A percentile compares a stretch with the other conserved stretches of the same genome.
phyloP scores from a whole-genome alignment of 1,284 basidiomycete species.

The Leccinum cinnamomeum region DNA sequence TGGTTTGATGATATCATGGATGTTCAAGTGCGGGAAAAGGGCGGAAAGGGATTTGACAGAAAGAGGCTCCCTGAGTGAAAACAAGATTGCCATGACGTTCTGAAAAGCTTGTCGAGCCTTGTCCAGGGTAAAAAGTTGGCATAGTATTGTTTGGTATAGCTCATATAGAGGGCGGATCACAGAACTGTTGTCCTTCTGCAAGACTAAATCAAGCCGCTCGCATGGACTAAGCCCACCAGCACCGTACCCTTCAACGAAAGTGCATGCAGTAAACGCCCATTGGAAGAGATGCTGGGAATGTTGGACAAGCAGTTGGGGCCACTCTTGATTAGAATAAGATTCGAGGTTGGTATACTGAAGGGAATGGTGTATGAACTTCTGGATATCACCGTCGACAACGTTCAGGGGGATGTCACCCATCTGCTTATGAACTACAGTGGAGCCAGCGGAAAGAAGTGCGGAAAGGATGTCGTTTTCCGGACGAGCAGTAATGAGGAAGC shows the following conservation, averaged over 20 bases:
- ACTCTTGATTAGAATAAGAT: neutral
- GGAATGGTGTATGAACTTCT: neutral
- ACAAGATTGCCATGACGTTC: neutral
- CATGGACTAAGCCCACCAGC: neutral
- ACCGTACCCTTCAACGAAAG: neutral
- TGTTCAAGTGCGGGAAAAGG: neutral
- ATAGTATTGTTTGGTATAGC: neutral
- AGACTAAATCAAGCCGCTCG: neutral
- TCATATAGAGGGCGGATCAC: neutral
- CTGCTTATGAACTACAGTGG: neutral
- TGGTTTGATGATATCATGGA: neutral
- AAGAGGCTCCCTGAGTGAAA: neutral
- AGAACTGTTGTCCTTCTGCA: neutral
- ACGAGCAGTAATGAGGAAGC: neutral
- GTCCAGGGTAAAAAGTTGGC: neutral
- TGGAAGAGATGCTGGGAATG: neutral
- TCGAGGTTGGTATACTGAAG: too few species aligned
- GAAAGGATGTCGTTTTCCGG: neutral
- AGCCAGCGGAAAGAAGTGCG: neutral
- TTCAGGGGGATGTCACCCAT: neutral
- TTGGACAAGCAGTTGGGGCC: neutral
- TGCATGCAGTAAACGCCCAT: neutral
- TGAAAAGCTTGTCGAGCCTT: neutral
- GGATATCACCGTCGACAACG: neutral
- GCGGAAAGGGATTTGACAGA: neutral